phyloP scores from a whole-genome alignment of 2,329 filamentous ascomycete species.

The Westerdykella ornata region DNA sequence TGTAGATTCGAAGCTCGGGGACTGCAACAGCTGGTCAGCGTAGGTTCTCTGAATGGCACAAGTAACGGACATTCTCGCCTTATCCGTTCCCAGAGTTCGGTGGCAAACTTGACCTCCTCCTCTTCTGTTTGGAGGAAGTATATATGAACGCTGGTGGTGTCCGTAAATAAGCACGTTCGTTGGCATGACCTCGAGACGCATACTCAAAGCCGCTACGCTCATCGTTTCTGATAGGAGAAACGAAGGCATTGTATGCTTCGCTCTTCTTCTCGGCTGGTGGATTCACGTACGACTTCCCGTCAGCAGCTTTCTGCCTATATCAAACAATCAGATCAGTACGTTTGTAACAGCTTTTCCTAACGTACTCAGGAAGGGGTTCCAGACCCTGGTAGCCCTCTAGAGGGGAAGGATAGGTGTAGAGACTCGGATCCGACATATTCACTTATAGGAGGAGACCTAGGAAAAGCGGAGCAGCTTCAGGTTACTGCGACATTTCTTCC shows the following conservation, averaged over 20 bases:
- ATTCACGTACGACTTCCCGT: constrained; percentile 74
- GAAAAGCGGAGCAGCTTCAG: too few relatives aligned
- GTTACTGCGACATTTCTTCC: too few relatives aligned
- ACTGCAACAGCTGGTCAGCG: constrained; percentile 45
- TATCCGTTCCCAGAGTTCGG: constrained; percentile 69
- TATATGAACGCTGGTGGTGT: constrained; percentile 55
- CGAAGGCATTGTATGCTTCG: constrained; percentile 63
- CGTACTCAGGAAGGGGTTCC: constrained; percentile 47
- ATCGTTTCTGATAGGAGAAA: constrained; percentile 60
- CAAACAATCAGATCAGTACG: background rate
- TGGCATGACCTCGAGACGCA: constrained; percentile 1
- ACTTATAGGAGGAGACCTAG: too few relatives aligned
- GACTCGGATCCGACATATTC: constrained; percentile 39
- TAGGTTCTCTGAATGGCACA: background rate
- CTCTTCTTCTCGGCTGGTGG: constrained; percentile 55
- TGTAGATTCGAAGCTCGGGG: constrained; percentile 77
- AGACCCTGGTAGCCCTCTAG: constrained; percentile 53
- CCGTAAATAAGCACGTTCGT: constrained; percentile 2
- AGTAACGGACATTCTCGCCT: constrained; percentile 62
- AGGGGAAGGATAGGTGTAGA: constrained; percentile 51
- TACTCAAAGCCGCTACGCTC: constrained; percentile 66
- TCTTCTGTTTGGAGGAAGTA: constrained; percentile 64
- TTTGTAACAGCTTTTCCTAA: background rate
- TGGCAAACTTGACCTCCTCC: constrained; percentile 60
- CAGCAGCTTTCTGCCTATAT: constrained; percentile 47